phyloP scores from a whole-genome alignment of 2,329 filamentous ascomycete genomes.

The Ascochyta lentis region DNA sequence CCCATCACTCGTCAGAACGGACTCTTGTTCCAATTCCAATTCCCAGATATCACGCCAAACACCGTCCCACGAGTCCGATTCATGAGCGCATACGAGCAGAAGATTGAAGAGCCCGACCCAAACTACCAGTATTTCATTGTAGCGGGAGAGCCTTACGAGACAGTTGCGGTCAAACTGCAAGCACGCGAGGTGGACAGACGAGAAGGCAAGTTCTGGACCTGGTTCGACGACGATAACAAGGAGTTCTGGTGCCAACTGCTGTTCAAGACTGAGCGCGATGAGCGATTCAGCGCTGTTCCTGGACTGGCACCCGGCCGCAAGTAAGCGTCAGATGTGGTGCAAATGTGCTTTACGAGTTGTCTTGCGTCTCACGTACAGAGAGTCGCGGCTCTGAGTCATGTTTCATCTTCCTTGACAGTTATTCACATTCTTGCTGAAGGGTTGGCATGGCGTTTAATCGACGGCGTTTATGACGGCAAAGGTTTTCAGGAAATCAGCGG shows the following conservation, averaged over 20 bases:
- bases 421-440: neutral
- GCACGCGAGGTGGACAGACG: slow-evolving; percentile 89
- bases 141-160: slow-evolving; percentile 97
- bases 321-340: slow-evolving; percentile 21
- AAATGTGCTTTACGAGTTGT: neutral
- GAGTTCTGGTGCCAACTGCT: slow-evolving; percentile 98
- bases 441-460: slow-evolving; percentile 21
- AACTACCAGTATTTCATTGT: slow-evolving; percentile 94
- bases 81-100: slow-evolving; percentile 98
- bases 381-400: neutral
- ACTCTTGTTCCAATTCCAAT: slow-evolving; percentile 94
- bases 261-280: slow-evolving; percentile 98
- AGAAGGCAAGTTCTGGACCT: slow-evolving; percentile 88
- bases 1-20: slow-evolving; percentile 87
- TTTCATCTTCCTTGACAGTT: neutral
- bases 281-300: slow-evolving; percentile 76
- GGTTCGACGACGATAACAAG: slow-evolving; percentile 94
- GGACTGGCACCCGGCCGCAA: slow-evolving; percentile 62
- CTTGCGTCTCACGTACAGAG: neutral
- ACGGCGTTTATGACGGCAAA: slow-evolving; percentile 8
- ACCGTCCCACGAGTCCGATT: slow-evolving; percentile 86
- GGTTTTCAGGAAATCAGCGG: neutral
- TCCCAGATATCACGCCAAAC: slow-evolving; percentile 83
- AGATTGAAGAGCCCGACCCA: slow-evolving; percentile 89
- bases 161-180: slow-evolving; percentile 94